Evolutionary conservation across 768 basidiomycete species (phyloP), one percentile per base, ranked within the genome.

Genomic region (Collybia sordida): DNA sequence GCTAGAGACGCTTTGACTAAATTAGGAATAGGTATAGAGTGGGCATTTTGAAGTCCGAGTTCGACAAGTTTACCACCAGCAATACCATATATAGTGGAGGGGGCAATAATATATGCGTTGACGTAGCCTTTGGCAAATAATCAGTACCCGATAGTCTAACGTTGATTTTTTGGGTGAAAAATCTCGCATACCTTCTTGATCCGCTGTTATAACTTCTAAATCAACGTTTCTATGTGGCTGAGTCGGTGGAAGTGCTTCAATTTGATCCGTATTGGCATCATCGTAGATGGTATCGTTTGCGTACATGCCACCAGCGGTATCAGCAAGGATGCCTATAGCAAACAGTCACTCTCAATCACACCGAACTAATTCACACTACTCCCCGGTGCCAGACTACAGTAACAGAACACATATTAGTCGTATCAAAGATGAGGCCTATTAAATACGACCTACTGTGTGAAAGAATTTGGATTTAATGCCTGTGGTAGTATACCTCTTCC

Each of bases 221-320:
- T 83, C 83, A 22, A 81, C 77, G 27, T 74, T 55, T 22, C 82
- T 64, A 54, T 83, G 83, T 15, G 65, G 53, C 41, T 73, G 71
- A 0, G 69, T 75, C 7, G 66, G 64, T 1, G 75, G 50, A 17
- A 83, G 67, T 0, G 69, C 59, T 53, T 76, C 73, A 4, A 83
- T 69, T 44, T 76, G 71, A 9, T 70, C 65, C 0, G 70, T 42
- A 41, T 83, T 65, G 4, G 67, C 58, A 49, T 85, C 83, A 40
- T 77, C 66, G 64, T 77, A 82, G 27, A 80, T 63, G 0, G 59
- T 61, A n/a, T 72, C 70, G 1, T 57, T 59, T 2, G 64, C 31
- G 45, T 65, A 60, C 45, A 66, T 57, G 0, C 82, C 82, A n/a
- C 51, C 56, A 0, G 78, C 73, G 12, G 72, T 50, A 44, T 81